A percentile compares a stretch with the other conserved stretches of the same genome.
Evolutionary conservation across 2,329 filamentous ascomycete genomes (phyloP).

Genomic region (Stachybotrys elegans): DNA sequence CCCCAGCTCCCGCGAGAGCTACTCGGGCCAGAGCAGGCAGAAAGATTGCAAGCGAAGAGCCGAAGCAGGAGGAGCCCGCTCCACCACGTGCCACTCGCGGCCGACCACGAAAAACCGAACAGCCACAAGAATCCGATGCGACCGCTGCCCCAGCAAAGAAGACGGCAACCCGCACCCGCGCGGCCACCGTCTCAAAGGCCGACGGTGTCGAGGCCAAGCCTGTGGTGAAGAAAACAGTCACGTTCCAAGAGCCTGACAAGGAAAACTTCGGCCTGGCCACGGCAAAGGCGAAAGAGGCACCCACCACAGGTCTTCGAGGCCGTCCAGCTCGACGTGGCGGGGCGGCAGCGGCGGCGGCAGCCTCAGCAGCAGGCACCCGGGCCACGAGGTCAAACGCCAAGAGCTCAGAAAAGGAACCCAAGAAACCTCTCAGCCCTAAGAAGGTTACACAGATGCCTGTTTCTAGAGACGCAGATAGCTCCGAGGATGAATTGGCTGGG

Average conservation of each 20-base stretch:
- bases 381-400: constrained; percentile 29
- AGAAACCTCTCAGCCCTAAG: constrained; percentile 57
- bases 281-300: constrained; percentile 28
- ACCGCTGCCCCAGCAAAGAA: constrained; percentile 24
- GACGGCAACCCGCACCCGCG: constrained; percentile 20
- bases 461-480: constrained; percentile 32
- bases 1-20: constrained; percentile 17
- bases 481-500: constrained; percentile 56
- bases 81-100: constrained; percentile 34
- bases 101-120: constrained; percentile 35
- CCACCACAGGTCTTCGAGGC: constrained; percentile 29
- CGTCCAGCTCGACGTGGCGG: constrained; percentile 40
- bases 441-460: constrained; percentile 56
- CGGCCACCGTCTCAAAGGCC: constrained; percentile 22
- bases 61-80: constrained; percentile 18
- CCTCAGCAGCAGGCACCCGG: constrained; percentile 21
- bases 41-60: constrained; percentile 17
- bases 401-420: constrained; percentile 26
- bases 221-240: constrained; percentile 54
- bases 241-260: constrained; percentile 60
- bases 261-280: constrained; percentile 53
- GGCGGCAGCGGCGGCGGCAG: too few relatives aligned
- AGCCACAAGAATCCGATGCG: constrained; percentile 16
- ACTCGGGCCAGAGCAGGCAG: constrained; percentile 21
- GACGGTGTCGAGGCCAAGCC: constrained; percentile 32